Evolutionary conservation across 768 basidiomycete species (phyloP), one percentile per base, ranked within the genome.

Genomic region (Asterophora parasitica): DNA sequence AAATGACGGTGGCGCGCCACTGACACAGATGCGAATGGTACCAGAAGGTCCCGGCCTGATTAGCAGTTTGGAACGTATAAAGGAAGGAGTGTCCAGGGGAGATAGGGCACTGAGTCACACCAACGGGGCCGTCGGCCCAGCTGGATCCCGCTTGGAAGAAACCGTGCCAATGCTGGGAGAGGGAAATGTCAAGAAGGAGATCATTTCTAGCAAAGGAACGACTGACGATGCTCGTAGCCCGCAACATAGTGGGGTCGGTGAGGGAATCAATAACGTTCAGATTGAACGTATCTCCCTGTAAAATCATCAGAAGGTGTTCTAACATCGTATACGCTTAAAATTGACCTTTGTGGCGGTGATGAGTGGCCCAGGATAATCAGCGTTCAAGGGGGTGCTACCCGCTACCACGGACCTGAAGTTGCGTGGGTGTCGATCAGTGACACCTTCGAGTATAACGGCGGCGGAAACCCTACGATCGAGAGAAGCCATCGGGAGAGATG

Each of bases 141-240:
- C 68, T 74, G 4, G 72, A 69, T 3, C 52, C 48, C 1, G 59
- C 56, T 54, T 79, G 77, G 43, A 62, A 67, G 39, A 80, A 54
- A 2, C 79, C 78, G 53, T 80, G 79, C 77, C 76, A 80, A 52
- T 81, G 78, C 70, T 70, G 32, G 13, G 23, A 7, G 51, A 44
- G 10, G 30, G 17, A 42, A 23, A 23, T 35, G 32, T 17, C 17
- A 41, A 31, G 16, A 33, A 27, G 40, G 38, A 4, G n/a, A 10
- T 30, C 37, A 35, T 2, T n/a, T 33, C 23, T 3, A 16, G 38
- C 20, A 30, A n/a, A n/a, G 33, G 15, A 28, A 40, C 8, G 6
- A 54, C 66, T n/a, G 28, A 67, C 68, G 28, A 69, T 66, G 34
- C 59, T 65, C 1, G 66, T 68, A 8, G 54, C 61, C 32, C 42